phyloP scores from a whole-genome alignment of 2,329 filamentous ascomycete genomes.

The Phyllosticta capitalensis region DNA sequence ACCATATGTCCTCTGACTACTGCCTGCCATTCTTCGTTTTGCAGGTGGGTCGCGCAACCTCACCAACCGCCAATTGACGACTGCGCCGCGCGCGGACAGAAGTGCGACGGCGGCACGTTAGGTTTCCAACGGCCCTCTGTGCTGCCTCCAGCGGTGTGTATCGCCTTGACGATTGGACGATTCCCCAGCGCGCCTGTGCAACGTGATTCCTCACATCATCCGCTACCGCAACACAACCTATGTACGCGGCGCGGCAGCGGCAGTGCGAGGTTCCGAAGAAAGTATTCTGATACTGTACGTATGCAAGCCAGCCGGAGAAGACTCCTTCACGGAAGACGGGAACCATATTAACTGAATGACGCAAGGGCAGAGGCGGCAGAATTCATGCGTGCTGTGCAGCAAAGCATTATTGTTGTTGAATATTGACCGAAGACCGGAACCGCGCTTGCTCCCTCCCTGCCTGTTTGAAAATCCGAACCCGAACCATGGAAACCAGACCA shows the following conservation, averaged over 20 bases:
- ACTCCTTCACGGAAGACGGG: neutral
- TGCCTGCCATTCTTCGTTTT: neutral
- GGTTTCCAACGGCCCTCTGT: neutral
- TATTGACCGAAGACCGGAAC: neutral
- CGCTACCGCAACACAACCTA: neutral
- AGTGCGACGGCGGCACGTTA: neutral
- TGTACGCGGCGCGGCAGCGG: neutral
- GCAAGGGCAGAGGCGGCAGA: neutral
- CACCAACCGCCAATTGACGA: neutral
- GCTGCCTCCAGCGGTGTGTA: neutral
- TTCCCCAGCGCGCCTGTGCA: neutral
- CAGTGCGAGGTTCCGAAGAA: neutral
- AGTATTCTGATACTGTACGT: neutral
- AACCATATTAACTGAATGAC: neutral
- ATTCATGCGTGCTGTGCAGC: too few relatives aligned
- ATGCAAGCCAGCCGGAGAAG: neutral
- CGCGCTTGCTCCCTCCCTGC: too few relatives aligned
- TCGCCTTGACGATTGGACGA: neutral
- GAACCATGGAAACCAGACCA: too few relatives aligned
- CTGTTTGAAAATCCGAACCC: too few relatives aligned
- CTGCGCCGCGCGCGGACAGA: neutral
- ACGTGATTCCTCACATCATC: neutral
- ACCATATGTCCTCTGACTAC: neutral
- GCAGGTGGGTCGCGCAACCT: neutral
- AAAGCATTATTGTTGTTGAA: neutral